A percentile compares a stretch with the other conserved stretches of the same genome.
Evolutionary conservation across 2,329 filamentous ascomycete species (phyloP).

Genomic region (Aspergillus sp.): DNA sequence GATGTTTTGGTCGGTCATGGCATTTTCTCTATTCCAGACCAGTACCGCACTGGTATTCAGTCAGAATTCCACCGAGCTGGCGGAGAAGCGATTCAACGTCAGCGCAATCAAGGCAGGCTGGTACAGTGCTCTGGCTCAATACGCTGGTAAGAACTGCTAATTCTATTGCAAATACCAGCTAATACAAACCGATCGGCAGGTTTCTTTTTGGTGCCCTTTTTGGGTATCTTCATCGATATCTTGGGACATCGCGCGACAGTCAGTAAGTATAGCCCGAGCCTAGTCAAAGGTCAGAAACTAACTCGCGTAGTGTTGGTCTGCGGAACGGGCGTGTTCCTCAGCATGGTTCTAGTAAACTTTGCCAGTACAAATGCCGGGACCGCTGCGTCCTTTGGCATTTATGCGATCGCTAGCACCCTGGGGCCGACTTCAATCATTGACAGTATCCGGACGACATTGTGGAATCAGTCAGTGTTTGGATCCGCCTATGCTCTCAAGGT

Average conservation of each 20-base stretch:
- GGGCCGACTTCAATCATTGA: slow-evolving; percentile 61
- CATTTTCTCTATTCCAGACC: slow-evolving; percentile 59
- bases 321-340: slow-evolving; percentile 50
- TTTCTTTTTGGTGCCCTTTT: slow-evolving; percentile 57
- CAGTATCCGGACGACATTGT: slow-evolving; percentile 58
- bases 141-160: slow-evolving; percentile 36
- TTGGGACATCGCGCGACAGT: slow-evolving; percentile 52
- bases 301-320: slow-evolving; percentile 35
- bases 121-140: slow-evolving; percentile 58
- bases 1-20: slow-evolving; percentile 57
- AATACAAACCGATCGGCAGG: slow-evolving; percentile 12
- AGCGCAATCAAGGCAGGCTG: slow-evolving; percentile 56
- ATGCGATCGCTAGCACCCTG: slow-evolving; percentile 54
- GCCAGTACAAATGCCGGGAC: slow-evolving; percentile 50
- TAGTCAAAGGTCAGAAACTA: slow-evolving; percentile 21
- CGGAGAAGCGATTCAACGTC: slow-evolving; percentile 58
- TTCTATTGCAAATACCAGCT: background rate
- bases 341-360: slow-evolving; percentile 57
- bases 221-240: slow-evolving; percentile 58
- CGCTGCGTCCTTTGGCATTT: slow-evolving; percentile 59
- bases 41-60: slow-evolving; percentile 54
- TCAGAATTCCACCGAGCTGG: slow-evolving; percentile 60
- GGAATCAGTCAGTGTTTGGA: slow-evolving; percentile 60
- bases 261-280: slow-evolving; percentile 25
- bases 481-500: slow-evolving; percentile 61